Base-by-base conservation (phyloP, 805 yeast genomes). In the Dipodascopsis uninucleata region DNA sequence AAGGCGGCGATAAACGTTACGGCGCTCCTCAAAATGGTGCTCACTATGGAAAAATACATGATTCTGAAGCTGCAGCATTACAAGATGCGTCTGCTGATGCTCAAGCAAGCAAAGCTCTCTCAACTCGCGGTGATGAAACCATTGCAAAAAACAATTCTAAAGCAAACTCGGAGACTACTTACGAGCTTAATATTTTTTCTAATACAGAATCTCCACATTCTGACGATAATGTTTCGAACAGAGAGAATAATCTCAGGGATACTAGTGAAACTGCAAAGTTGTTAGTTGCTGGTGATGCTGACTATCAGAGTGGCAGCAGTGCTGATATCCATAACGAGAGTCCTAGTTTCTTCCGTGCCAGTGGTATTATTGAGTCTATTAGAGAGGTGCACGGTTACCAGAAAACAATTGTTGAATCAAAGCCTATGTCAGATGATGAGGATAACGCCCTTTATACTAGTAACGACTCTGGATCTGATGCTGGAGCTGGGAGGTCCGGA, bases 311-410 rank as follows among this genome's bases (percentile, higher is more conserved):
- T 26, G 29, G 12, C 29, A 26, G 14, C 29, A n/a, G n/a, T n/a
- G n/a, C n/a, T n/a, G n/a, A n/a, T n/a, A n/a, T n/a, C n/a, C n/a
- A n/a, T n/a, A n/a, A n/a, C n/a, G n/a, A n/a, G n/a, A n/a, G n/a
- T n/a, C n/a, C n/a, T n/a, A n/a, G n/a, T n/a, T n/a, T n/a, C n/a
- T 41, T 57, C 36, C 67, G 59, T 52, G 56, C 81, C 8, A 80
- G 80, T 14, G 82, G 90, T 6, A 80, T 87, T 42, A 75, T 85
- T 43, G 96, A 87, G 65, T 79, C 85, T 31, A 81, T 87, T 14
- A 79, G 87, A n/a, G 83, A 81, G 39, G 83, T 83, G 22, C 80
- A 82, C 60, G 96, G 96, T 42, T 84, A 85, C 17, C 80, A 79
- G 57, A 87, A 87, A 70, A 86, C 94, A 3, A 84, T 87, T 49